A percentile compares a stretch with the other conserved stretches of the same genome.
phyloP scores from a whole-genome alignment of 495 filamentous ascomycete genomes.

The Lasiosphaeria miniovina region DNA sequence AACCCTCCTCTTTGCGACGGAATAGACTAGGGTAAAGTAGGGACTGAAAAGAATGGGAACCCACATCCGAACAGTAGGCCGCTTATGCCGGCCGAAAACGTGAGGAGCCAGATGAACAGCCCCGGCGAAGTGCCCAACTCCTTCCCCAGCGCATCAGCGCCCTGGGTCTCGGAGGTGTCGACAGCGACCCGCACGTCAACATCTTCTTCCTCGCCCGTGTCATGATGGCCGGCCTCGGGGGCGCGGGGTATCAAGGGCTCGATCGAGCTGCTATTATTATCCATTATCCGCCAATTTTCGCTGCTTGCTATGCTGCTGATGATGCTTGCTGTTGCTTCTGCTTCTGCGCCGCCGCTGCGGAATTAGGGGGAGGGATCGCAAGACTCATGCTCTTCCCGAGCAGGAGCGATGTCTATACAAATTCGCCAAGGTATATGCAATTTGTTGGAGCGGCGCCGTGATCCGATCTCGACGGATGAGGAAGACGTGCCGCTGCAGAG shows the following conservation, averaged over 20 bases:
- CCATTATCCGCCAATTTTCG: conserved; percentile 4
- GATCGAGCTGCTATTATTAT: conserved; percentile 22
- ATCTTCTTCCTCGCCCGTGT: conserved; percentile 2
- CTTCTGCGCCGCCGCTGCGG: not conserved
- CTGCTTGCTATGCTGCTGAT: not conserved
- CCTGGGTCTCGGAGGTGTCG: not conserved
- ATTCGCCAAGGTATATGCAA: too few relatives aligned
- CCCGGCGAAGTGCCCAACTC: conserved; percentile 24
- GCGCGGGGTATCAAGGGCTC: conserved; percentile 27
- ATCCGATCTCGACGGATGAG: too few relatives aligned
- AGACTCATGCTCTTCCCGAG: not conserved
- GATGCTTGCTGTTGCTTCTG: not conserved
- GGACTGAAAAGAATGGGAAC: conserved; percentile 30
- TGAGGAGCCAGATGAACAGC: conserved; percentile 67
- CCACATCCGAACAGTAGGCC: conserved; percentile 86
- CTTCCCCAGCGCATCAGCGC: conserved; percentile 12
- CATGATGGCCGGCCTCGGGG: not conserved
- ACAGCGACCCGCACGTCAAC: conserved; percentile 2
- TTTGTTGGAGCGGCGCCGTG: too few relatives aligned
- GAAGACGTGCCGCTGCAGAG: too few relatives aligned
- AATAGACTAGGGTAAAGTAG: too few relatives aligned
- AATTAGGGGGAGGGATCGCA: not conserved
- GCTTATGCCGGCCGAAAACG: conserved; percentile 77
- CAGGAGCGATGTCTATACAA: too few relatives aligned
- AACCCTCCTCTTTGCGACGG: too few relatives aligned